Percentiles rank a stretch among this genome's conserved stretches.
Conservation (phyloP, 129 eudicot species). For the Ambrosia artemisiifolia region DNA sequence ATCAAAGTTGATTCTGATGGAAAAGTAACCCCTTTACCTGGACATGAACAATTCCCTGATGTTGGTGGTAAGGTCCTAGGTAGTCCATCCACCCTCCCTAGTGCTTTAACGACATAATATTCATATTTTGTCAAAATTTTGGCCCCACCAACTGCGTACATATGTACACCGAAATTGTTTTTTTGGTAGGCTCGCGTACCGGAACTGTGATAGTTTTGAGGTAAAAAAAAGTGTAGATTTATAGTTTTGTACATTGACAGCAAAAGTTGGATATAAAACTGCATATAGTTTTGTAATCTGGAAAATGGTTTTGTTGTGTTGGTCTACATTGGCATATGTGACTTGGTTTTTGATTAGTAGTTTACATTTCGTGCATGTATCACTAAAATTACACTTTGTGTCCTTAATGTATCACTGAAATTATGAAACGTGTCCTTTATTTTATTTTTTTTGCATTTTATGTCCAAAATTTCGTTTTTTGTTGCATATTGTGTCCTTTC, state of each 20-base stretch:
- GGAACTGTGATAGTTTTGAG: not conserved
- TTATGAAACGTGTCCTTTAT: too few relatives aligned
- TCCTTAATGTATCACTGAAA: too few relatives aligned
- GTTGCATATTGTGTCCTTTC: too few relatives aligned
- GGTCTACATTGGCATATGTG: not conserved
- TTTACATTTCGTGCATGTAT: too few relatives aligned
- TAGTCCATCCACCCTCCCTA: slow-evolving; percentile 55
- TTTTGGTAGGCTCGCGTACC: not conserved
- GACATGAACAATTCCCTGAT: slow-evolving; percentile 74
- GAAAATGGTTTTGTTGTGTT: not conserved
- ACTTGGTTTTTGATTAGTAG: not conserved
- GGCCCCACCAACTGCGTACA: not conserved
- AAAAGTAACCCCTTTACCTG: slow-evolving; percentile 38
- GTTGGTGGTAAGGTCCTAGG: slow-evolving; percentile 88
- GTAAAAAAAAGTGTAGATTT: not conserved
- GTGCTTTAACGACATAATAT: slow-evolving; percentile 56
- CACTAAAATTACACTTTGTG: too few relatives aligned
- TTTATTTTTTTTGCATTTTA: too few relatives aligned
- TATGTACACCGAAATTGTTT: slow-evolving; percentile 13
- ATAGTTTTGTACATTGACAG: not conserved
- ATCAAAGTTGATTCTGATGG: slow-evolving; percentile 31
- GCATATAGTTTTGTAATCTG: not conserved
- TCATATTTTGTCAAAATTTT: slow-evolving; percentile 12
- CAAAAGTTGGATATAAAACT: not conserved
- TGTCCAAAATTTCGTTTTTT: too few relatives aligned